Percentiles rank a stretch among this genome's conserved stretches.
These are phyloP conservation scores for Cladosporium colombiae DNA, from an alignment of 2,329 filamentous ascomycete genomes.

Conservation along the genomic window DNA sequence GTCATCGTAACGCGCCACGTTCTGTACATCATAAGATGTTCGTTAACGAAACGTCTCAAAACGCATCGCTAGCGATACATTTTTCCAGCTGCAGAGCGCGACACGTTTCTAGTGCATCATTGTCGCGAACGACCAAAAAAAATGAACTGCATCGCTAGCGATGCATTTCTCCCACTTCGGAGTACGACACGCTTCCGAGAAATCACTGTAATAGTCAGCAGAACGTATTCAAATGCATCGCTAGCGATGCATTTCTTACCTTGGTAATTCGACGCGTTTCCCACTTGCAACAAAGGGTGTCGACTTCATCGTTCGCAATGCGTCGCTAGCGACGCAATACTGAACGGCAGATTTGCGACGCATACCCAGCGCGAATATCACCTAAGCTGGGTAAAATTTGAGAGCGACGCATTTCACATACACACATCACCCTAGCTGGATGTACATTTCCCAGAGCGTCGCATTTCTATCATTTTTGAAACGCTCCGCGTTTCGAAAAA, in stretches of 20 bases:
- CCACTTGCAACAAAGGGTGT: background rate
- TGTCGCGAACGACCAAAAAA: too few relatives aligned
- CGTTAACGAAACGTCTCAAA: too few relatives aligned
- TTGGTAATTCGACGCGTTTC: background rate
- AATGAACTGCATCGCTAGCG: too few relatives aligned
- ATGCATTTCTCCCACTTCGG: background rate
- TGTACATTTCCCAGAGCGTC: background rate
- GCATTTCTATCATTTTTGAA: background rate
- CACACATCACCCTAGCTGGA: background rate
- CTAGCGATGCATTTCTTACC: background rate
- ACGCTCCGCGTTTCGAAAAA: background rate
- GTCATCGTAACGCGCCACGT: too few relatives aligned
- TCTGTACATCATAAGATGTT: too few relatives aligned
- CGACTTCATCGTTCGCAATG: background rate
- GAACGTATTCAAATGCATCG: background rate
- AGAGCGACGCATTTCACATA: background rate
- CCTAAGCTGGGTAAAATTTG: background rate
- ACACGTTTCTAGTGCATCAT: too few relatives aligned
- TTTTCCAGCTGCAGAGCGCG: too few relatives aligned
- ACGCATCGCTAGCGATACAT: too few relatives aligned
- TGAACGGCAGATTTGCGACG: background rate
- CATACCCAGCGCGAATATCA: background rate
- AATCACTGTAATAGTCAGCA: background rate
- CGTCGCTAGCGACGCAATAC: background rate
- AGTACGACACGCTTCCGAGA: background rate